Conservation (phyloP, 495 filamentous ascomycete species). For the Penicillium paradoxum region DNA sequence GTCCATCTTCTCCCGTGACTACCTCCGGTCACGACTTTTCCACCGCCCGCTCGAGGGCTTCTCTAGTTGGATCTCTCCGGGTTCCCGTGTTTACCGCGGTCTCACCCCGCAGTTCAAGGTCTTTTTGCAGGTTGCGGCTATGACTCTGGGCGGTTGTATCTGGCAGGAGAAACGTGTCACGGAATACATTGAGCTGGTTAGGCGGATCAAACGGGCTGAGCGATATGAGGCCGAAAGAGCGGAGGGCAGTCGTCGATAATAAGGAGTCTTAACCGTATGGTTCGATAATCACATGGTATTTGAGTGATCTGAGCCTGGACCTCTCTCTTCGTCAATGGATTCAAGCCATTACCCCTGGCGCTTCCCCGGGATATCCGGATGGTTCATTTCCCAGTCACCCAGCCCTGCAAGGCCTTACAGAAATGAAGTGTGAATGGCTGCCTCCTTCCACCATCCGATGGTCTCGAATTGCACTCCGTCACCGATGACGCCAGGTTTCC, state of each 20-base stretch:
- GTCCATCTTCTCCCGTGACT: constrained; percentile 34
- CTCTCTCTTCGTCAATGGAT: not conserved
- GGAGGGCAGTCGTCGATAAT: constrained; percentile 16
- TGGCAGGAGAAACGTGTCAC: constrained; percentile 74
- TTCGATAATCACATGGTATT: not conserved
- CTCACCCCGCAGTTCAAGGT: constrained; percentile 89
- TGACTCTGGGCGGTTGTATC: constrained; percentile 80
- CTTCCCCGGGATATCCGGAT: not conserved
- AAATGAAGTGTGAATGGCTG: not conserved
- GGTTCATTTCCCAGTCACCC: not conserved
- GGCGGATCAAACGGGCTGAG: constrained; percentile 59
- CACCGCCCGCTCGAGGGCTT: constrained; percentile 42
- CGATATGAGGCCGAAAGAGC: constrained; percentile 57
- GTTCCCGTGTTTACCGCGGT: constrained; percentile 70
- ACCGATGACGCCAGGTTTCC: constrained; percentile 5
- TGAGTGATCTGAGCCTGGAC: not conserved
- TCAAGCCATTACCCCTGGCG: not conserved
- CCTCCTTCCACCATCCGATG: not conserved
- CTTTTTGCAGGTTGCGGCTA: constrained; percentile 81
- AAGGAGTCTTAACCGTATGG: not conserved
- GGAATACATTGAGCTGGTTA: constrained; percentile 50
- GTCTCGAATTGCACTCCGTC: not conserved
- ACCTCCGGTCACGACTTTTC: constrained; percentile 36
- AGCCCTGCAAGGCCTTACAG: not conserved
- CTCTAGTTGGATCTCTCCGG: constrained; percentile 41